Evolutionary conservation across 805 yeast species (phyloP).

Genomic region (Metschnikowia corniflorae): DNA sequence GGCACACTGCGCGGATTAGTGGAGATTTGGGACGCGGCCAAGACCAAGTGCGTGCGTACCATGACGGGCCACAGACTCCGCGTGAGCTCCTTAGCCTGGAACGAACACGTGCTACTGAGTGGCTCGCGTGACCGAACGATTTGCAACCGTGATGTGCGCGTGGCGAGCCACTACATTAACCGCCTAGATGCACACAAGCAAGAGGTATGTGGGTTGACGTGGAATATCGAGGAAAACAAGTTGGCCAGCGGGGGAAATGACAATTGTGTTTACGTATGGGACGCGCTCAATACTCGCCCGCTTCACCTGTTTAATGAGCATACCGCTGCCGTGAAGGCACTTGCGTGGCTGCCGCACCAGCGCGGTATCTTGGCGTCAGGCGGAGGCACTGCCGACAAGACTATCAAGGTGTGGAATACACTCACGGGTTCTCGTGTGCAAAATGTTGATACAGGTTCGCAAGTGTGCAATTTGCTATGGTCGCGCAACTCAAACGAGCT

Average conservation of each 20-base stretch:
- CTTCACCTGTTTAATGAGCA: conserved; percentile 75
- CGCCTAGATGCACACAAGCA: conserved; percentile 76
- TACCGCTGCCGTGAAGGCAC: conserved; percentile 92
- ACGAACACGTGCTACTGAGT: conserved; percentile 79
- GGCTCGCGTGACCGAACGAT: conserved; percentile 86
- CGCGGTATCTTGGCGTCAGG: conserved; percentile 92
- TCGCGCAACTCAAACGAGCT: conserved; percentile 87
- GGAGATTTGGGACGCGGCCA: conserved; percentile 91
- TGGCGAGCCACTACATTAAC: conserved; percentile 75
- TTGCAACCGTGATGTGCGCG: conserved; percentile 86
- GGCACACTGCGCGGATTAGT: conserved; percentile 87
- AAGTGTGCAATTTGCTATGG: conserved; percentile 93
- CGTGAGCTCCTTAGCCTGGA: conserved; percentile 90
- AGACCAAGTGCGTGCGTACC: conserved; percentile 76
- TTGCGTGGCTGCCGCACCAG: conserved; percentile 97
- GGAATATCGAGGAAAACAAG: conserved; percentile 90
- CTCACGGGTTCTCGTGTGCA: conserved; percentile 66
- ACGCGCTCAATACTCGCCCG: conserved; percentile 68
- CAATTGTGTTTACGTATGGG: conserved; percentile 84
- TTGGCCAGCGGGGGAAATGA: conserved; percentile 96
- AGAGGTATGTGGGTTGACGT: conserved; percentile 93
- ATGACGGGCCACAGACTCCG: conserved; percentile 89
- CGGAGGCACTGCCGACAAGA: conserved; percentile 94
- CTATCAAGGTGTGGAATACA: conserved; percentile 90
- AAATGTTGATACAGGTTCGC: conserved; percentile 94